Base-by-base conservation (phyloP, 2,329 filamentous ascomycete genomes). In the Myriosclerotinia duriaeana region DNA sequence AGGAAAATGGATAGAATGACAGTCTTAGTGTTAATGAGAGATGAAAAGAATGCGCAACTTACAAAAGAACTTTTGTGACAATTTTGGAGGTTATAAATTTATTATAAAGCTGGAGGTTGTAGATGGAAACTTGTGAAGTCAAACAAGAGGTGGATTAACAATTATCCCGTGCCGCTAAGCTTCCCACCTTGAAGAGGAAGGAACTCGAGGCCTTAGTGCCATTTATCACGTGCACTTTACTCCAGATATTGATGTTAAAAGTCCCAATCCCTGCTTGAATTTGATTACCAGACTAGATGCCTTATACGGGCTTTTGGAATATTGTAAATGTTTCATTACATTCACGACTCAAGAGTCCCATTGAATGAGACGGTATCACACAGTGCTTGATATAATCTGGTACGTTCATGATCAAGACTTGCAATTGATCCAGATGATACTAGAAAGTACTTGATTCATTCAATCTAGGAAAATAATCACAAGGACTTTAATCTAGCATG, bases 141-240 rank as follows among this genome's bases (percentile, higher is more conserved):
- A 36, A 50, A 15, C 6, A 36, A 38, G 11, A 20, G n/a, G 20
- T 14, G n/a, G 2, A 15, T 11, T 36, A 50, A 38, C 12, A 3
- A 15, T 11, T 36, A 50, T 50, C 12, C 44, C n/a, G 14, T 34
- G 30, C 44, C 44, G 30, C 20, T 26, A 38, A 60, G 44, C 30
- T n/a, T 40, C 8, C 8, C n/a, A 20, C 20, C 34, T 8, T 12
- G n/a, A 50, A 38, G 34, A 50, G 58, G 58, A 61, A 61, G 58
- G 58, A 50, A 61, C 58, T 50, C 58, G 44, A 20, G 34, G 44
- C 6, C 30, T 50, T 61, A 40, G 58, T 5, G 30, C 6, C 14
- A 7, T 40, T 48, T 36, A 40, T 61, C 44, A 61, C 58, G 44
- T 61, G 58, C 7, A 38, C 4, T 7, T 26, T 50, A 40, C 5